These are phyloP conservation scores for Penicillium sclerotiorum DNA, from an alignment of 2,329 filamentous ascomycete species.

Conservation along the genomic window DNA sequence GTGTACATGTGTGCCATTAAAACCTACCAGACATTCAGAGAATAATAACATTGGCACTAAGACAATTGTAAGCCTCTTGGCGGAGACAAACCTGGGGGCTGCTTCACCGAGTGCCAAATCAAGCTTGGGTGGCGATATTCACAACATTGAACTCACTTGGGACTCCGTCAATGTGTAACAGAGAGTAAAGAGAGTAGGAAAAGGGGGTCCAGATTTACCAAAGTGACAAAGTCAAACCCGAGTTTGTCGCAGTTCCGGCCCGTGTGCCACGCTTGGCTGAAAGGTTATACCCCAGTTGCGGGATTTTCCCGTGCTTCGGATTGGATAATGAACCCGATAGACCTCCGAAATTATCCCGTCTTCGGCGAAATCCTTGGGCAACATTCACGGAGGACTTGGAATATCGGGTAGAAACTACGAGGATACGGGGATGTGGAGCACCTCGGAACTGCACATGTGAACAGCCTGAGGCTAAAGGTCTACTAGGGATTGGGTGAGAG, in stretches of 20 bases:
- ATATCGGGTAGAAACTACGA: neutral
- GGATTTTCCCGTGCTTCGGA: constrained; percentile 20
- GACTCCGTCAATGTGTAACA: too few relatives aligned
- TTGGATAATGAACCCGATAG: constrained; percentile 20
- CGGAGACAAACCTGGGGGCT: too few relatives aligned
- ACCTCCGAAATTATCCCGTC: constrained; percentile 15
- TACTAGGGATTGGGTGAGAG: neutral
- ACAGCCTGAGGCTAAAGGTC: neutral
- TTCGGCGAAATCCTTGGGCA: constrained; percentile 12
- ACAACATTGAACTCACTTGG: too few relatives aligned
- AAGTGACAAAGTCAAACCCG: neutral
- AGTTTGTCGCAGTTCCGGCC: constrained; percentile 7
- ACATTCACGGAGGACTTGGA: neutral
- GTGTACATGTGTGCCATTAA: too few relatives aligned
- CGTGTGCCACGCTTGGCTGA: constrained; percentile 10
- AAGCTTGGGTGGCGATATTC: neutral
- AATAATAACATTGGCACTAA: too few relatives aligned
- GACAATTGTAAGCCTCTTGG: too few relatives aligned
- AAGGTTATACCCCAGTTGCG: constrained; percentile 12
- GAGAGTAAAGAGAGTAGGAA: too few relatives aligned
- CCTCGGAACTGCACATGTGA: neutral
- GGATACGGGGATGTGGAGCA: neutral
- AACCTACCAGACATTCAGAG: too few relatives aligned
- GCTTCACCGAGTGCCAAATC: constrained; percentile 1
- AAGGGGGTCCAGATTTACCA: too few relatives aligned